Percentiles rank a stretch among this genome's conserved stretches.
Conservation (phyloP, 164 flowering plant genomes). For the Protea cynaroides region DNA sequence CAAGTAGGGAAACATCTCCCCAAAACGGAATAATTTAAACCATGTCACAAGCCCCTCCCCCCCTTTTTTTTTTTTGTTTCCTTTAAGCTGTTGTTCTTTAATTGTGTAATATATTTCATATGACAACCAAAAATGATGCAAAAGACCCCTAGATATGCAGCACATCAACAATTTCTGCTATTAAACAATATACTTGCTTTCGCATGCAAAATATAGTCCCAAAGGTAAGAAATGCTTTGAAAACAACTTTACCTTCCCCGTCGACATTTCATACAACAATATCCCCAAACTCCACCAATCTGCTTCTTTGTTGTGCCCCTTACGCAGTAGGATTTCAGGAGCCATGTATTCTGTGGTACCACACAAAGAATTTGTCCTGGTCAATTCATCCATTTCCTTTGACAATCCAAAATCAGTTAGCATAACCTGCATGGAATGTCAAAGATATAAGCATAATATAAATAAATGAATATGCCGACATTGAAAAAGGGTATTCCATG, state of each 20-base stretch:
- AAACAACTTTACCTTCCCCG: conserved; percentile 52
- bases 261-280: conserved; percentile 76
- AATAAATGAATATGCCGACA: neutral
- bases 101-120: no score
- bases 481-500: neutral
- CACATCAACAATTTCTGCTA: neutral
- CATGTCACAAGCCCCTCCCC: no score
- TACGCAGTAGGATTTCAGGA: conserved; percentile 66
- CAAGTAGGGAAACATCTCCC: no score
- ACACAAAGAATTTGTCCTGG: conserved; percentile 82
- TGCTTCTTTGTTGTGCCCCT: conserved; percentile 84
- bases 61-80: no score
- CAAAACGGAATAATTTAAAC: no score
- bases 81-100: no score
- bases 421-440: conserved; percentile 45
- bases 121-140: neutral
- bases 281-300: conserved; percentile 95
- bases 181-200: neutral
- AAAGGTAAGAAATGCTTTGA: neutral
- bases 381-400: conserved; percentile 70
- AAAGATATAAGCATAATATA: neutral
- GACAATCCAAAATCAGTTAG: conserved; percentile 91
- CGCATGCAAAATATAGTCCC: no score
- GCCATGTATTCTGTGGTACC: conserved; percentile 97
- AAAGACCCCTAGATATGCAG: neutral